Conservation (phyloP, 1,284 basidiomycete species). For the Austroboletus niveus region DNA sequence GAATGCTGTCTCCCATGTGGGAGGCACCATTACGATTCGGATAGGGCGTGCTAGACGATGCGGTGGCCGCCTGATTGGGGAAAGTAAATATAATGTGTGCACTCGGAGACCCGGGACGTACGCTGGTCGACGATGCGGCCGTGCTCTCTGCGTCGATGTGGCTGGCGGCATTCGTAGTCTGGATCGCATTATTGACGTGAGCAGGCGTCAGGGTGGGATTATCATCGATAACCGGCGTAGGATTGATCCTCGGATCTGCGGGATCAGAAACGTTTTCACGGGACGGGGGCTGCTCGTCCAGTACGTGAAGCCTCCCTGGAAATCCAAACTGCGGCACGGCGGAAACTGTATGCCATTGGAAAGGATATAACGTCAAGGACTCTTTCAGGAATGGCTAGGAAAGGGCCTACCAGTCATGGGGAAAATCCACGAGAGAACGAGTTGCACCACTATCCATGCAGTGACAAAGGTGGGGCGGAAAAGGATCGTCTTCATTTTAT, state of each 20-base stretch:
- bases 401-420: slow-evolving; percentile 8
- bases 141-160: not conserved
- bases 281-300: slow-evolving; percentile 5
- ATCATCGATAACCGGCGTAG: not conserved
- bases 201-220: not conserved
- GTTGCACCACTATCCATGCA: slow-evolving; percentile 3
- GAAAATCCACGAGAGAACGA: slow-evolving; percentile 6
- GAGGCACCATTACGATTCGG: slow-evolving; percentile 11
- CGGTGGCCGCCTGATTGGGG: not conserved
- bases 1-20: slow-evolving; percentile 1
- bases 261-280: not conserved
- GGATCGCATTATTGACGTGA: not conserved
- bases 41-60: not conserved
- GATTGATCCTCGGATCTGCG: not conserved
- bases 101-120: not conserved
- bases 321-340: slow-evolving; percentile 19
- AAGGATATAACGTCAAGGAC: not conserved
- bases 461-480: slow-evolving; percentile 20
- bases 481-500: slow-evolving; percentile 16
- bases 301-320: slow-evolving; percentile 1
- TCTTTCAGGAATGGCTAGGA: not conserved
- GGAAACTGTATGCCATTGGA: not conserved
- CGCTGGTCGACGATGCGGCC: not conserved
- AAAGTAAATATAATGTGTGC: not conserved
- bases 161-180: not conserved